These are phyloP conservation scores for Aspergillus fumigatus DNA, from an alignment of 2,329 filamentous ascomycete species.

Conservation along the genomic window DNA sequence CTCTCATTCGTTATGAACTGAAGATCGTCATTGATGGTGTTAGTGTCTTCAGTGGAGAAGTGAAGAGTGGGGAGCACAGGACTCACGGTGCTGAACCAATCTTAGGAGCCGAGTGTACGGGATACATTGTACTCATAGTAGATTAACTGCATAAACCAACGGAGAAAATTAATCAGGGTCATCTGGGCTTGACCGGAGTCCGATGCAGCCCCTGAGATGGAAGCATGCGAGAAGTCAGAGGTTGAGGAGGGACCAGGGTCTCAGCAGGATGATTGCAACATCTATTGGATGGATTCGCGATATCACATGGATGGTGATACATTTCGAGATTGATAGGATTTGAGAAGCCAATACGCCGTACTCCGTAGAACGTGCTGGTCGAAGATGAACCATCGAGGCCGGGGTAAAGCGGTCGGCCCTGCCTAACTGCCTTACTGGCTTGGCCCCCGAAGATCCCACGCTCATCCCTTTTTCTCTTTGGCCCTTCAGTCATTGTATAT, in stretches of 20 bases:
- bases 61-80: neutral
- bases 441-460: neutral
- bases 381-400: neutral
- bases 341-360: neutral
- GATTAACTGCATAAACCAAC: neutral
- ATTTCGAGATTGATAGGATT: neutral
- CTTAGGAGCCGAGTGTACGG: neutral
- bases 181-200: neutral
- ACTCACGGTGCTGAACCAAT: neutral
- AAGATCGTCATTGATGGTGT: slow-evolving; percentile 8
- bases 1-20: slow-evolving; percentile 4
- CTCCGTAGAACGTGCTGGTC: neutral
- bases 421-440: neutral
- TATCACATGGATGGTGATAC: neutral
- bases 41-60: neutral
- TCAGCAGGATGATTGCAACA: neutral
- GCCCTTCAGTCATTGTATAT: neutral
- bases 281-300: neutral
- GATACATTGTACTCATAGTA: no score
- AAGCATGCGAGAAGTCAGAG: neutral
- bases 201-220: neutral
- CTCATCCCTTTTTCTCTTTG: neutral
- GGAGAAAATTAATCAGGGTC: neutral
- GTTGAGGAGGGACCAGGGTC: neutral
- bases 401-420: neutral